phyloP scores from a whole-genome alignment of 1,284 basidiomycete genomes.

The Ceratobasidium sp. region DNA sequence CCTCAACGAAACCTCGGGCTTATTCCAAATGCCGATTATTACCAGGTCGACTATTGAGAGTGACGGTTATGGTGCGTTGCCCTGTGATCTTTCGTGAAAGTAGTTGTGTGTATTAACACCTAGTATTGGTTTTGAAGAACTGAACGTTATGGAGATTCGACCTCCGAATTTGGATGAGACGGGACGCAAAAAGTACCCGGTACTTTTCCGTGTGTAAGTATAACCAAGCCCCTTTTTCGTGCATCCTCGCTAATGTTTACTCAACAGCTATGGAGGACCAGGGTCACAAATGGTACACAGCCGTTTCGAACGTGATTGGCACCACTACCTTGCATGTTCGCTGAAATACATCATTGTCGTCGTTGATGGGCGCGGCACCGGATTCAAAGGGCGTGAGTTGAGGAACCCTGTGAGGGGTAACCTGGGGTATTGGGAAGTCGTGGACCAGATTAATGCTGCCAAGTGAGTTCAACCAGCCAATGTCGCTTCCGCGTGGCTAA shows the following conservation, averaged over 20 bases:
- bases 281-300: conserved; percentile 80
- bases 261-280: conserved; percentile 88
- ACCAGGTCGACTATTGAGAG: conserved; percentile 75
- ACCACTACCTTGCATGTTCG: conserved; percentile 83
- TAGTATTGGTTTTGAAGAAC: conserved; percentile 59
- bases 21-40: conserved; percentile 79
- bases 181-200: conserved; percentile 92
- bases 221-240: neutral
- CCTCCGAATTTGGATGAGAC: conserved; percentile 92
- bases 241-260: conserved; percentile 8
- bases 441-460: conserved; percentile 89
- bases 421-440: conserved; percentile 86
- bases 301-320: conserved; percentile 80
- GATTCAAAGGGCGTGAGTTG: conserved; percentile 84
- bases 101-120: conserved; percentile 46
- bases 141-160: conserved; percentile 89
- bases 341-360: conserved; percentile 87
- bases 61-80: conserved; percentile 78
- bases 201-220: conserved; percentile 84
- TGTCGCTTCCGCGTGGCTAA: neutral
- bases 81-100: conserved; percentile 1
- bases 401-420: conserved; percentile 86
- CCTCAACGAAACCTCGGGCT: conserved; percentile 74
- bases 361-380: conserved; percentile 95
- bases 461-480: conserved; percentile 61